Evolutionary conservation across 176 grass and related monocot species (phyloP), one percentile per base, ranked within the genome.

Genomic region (Hordeum marinum): DNA sequence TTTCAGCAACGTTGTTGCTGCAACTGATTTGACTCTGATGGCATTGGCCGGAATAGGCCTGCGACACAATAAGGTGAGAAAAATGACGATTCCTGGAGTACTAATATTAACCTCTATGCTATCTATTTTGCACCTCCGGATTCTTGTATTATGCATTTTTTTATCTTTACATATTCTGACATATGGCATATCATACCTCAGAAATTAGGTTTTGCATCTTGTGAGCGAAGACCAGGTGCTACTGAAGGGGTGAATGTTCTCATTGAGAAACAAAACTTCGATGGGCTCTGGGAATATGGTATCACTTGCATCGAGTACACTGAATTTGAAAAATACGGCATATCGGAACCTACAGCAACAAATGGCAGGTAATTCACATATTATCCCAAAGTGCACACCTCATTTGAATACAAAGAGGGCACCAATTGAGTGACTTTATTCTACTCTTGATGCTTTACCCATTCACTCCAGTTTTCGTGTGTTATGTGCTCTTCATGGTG

Each of bases 171-270:
- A 78, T 80, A 36, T 55, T 60, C 46, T 81, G 71, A 79, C 61
- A 82, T 74, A 18, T 31, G 8, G 17, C 24, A 11, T 75, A 46
- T 36, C 64, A 25, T 81, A 46, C 54, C 89, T 90, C 93, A 98
- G 96, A 98, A 98, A 98, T 89, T 98, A 94, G 96, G 96, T 83
- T 98, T 98, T 80, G 96, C 96, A 73, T 94, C 96, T 45, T 98
- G 96, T 85, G 93, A 94, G 85, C 81, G 96, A 83, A 94, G 88
- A 57, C 79, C 80, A 13, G 96, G 93, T 85, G 96, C 96, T 75
- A 98, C 96, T 50, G 96, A 98, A 89, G 96, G 96, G 21, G 89
- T 98, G 85, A 98, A 98, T 83, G 93, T 98, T 72, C 93, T 98
- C 87, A 80, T 95, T 69, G 96, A 95, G 84, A 98, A 95, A 86